phyloP scores from a whole-genome alignment of 2,329 filamentous ascomycete genomes.

The Xylaria sp. region DNA sequence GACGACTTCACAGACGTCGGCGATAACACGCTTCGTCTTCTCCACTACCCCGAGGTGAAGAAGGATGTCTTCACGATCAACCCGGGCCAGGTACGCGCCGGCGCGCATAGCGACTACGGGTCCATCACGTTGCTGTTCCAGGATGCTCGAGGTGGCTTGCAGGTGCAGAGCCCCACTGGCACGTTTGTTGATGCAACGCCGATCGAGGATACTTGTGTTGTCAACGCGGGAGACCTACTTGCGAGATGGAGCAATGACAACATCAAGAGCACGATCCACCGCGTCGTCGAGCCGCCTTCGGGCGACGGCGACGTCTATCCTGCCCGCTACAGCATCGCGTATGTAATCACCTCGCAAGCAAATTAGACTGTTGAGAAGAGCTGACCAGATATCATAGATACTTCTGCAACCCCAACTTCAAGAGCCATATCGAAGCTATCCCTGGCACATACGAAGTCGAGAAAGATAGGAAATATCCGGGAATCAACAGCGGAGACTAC shows the following conservation, averaged over 20 bases:
- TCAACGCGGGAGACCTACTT: constrained; percentile 89
- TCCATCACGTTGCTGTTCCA: constrained; percentile 72
- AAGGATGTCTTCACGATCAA: constrained; percentile 73
- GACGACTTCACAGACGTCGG: constrained; percentile 76
- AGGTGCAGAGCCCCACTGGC: constrained; percentile 70
- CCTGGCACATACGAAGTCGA: constrained; percentile 76
- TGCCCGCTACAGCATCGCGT: constrained; percentile 86
- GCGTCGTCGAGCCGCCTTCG: constrained; percentile 85
- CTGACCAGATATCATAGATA: constrained; percentile 59
- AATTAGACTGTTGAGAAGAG: constrained; percentile 12
- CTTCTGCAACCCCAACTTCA: constrained; percentile 88
- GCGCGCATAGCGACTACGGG: constrained; percentile 77
- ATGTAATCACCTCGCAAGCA: constrained; percentile 45
- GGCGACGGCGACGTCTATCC: constrained; percentile 70
- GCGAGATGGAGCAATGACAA: constrained; percentile 90
- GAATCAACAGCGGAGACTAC: constrained; percentile 83
- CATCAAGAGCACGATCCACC: constrained; percentile 89
- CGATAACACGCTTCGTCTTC: constrained; percentile 76
- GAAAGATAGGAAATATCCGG: constrained; percentile 79
- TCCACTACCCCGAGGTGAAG: constrained; percentile 79
- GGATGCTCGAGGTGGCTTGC: constrained; percentile 54
- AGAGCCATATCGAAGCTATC: constrained; percentile 79
- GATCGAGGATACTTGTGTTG: constrained; percentile 81
- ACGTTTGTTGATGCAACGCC: constrained; percentile 85
- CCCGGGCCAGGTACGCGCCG: constrained; percentile 77